A percentile compares a stretch with the other conserved stretches of the same genome.
phyloP scores from a whole-genome alignment of 108 stramenopile species.

The Bacterosira constricta region DNA sequence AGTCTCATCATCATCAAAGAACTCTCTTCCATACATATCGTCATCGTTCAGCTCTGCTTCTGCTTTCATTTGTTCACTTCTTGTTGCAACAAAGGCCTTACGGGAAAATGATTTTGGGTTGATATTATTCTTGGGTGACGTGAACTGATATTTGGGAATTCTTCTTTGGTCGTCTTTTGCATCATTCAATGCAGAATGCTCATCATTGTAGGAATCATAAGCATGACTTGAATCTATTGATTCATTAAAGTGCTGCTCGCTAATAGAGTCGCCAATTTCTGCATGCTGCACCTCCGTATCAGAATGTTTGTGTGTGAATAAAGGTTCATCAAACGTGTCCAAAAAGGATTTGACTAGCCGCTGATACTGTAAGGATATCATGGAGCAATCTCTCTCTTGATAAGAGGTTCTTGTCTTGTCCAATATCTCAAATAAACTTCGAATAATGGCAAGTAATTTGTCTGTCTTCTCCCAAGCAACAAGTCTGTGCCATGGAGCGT shows the following conservation, averaged over 20 bases:
- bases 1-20: conserved; percentile 86
- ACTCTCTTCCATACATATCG: conserved; percentile 19
- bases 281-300: background rate
- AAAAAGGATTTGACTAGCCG: conserved; percentile 38
- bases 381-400: conserved; percentile 25
- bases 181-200: background rate
- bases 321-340: conserved; percentile 39
- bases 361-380: conserved; percentile 27
- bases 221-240: conserved; percentile 25
- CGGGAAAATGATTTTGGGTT: conserved; percentile 63
- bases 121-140: conserved; percentile 18
- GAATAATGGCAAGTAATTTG: conserved; percentile 20
- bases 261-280: background rate
- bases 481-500: conserved; percentile 36
- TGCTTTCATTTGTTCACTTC: conserved; percentile 71
- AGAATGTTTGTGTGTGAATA: conserved; percentile 3
- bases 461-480: conserved; percentile 36
- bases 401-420: conserved; percentile 40
- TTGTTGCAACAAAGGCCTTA: conserved; percentile 79
- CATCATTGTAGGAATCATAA: background rate
- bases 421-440: conserved; percentile 44
- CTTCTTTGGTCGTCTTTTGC: conserved; percentile 3
- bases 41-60: conserved; percentile 73
- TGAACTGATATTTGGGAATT: conserved; percentile 19
- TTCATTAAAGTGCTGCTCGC: conserved; percentile 12